Conservation (phyloP, 192 early-diverging fungal genomes). For the Mortierella alpina region DNA sequence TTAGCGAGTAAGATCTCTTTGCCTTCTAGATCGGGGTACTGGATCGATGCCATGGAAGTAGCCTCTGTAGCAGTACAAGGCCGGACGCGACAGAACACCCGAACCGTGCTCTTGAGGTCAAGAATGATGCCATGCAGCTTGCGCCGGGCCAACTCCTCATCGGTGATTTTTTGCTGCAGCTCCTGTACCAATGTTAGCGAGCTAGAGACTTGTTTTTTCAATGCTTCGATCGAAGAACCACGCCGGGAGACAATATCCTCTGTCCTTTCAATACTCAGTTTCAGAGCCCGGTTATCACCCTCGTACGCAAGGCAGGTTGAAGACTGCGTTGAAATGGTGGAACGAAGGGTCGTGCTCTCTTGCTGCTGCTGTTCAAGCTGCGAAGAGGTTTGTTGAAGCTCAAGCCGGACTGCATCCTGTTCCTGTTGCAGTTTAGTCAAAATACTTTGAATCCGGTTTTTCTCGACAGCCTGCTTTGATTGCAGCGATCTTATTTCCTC, state of each 20-base stretch:
- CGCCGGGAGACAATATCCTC: background rate
- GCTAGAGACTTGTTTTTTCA: background rate
- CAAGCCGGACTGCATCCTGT: background rate
- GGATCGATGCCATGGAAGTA: background rate
- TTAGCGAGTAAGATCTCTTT: background rate
- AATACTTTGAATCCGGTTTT: background rate
- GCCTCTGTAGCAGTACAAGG: background rate
- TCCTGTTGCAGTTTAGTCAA: background rate
- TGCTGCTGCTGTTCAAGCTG: slow-evolving; percentile 2
- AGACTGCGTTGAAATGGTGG: slow-evolving; percentile 6
- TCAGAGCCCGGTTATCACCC: slow-evolving; percentile 4
- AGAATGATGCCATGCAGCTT: background rate
- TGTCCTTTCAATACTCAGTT: background rate
- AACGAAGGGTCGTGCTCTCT: background rate
- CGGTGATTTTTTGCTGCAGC: background rate
- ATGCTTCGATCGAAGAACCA: background rate
- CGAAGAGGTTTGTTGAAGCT: background rate
- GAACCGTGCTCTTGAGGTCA: slow-evolving; percentile 4
- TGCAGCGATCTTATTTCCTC: background rate
- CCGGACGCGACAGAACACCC: slow-evolving; percentile 8
- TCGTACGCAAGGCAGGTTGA: background rate
- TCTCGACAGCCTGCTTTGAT: background rate
- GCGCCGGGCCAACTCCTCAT: background rate
- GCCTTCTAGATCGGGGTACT: slow-evolving; percentile 4
- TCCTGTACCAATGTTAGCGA: background rate